Percentiles rank a stretch among this genome's conserved stretches.
phyloP scores from a whole-genome alignment of 176 grass and related monocot genomes.

The Oryza meridionalis region DNA sequence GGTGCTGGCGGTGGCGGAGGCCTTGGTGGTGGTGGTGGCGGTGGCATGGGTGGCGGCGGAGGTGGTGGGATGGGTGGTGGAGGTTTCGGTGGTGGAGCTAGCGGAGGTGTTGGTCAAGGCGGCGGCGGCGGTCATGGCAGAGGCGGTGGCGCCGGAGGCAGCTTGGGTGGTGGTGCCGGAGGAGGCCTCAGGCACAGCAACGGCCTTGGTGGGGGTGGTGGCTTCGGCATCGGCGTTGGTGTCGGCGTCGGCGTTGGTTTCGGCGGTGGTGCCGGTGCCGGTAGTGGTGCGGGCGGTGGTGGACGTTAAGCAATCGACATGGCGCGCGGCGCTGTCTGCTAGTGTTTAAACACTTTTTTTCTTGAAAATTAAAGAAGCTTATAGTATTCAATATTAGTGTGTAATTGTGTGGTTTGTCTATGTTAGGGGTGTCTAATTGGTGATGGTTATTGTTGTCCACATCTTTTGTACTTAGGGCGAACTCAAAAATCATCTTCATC shows the following conservation, averaged over 20 bases:
- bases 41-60: neutral
- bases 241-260: slow-evolving; percentile 18
- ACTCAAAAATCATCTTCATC: neutral
- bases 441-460: neutral
- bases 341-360: neutral
- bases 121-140: neutral
- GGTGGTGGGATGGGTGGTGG: neutral
- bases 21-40: slow-evolving; percentile 1
- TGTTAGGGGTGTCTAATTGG: neutral
- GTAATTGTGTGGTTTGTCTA: neutral
- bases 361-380: no score
- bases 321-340: neutral
- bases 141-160: neutral
- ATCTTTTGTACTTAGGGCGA: neutral
- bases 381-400: neutral
- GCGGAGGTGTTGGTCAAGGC: neutral
- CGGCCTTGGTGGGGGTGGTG: neutral
- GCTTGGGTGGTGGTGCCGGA: neutral
- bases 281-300: slow-evolving; percentile 23
- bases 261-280: slow-evolving; percentile 11
- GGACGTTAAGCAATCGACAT: slow-evolving; percentile 9
- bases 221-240: slow-evolving; percentile 18
- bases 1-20: neutral
- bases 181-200: neutral
- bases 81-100: neutral